Conservation (phyloP, 2,329 filamentous ascomycete genomes). For the Fonsecaea multimorphosa region DNA sequence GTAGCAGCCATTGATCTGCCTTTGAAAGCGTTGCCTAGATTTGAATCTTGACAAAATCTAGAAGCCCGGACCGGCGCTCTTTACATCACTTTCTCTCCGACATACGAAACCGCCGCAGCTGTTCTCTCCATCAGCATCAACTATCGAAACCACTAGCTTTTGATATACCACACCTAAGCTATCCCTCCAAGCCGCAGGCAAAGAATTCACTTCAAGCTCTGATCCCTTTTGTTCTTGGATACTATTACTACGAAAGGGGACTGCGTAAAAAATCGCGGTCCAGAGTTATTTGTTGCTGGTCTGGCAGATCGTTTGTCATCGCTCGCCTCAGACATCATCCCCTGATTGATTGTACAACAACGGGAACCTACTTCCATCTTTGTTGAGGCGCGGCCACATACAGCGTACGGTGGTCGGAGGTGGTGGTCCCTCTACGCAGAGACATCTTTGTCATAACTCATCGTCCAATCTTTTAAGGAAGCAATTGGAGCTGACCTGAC, state of each 20-base stretch:
- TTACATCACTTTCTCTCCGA: background rate
- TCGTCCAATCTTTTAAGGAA: background rate
- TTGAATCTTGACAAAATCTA: background rate
- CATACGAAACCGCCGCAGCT: background rate
- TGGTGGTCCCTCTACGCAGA: too few species aligned
- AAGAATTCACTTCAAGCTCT: too few species aligned
- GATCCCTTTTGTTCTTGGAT: background rate
- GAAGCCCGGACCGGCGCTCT: background rate
- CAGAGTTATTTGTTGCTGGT: background rate
- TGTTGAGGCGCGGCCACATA: too few species aligned
- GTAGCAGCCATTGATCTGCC: background rate
- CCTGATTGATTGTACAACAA: background rate
- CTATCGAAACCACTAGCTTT: background rate
- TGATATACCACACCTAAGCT: background rate
- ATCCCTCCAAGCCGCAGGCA: background rate
- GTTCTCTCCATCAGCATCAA: background rate
- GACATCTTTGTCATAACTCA: background rate
- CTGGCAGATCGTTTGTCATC: background rate
- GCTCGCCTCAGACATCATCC: background rate
- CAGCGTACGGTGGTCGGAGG: too few species aligned
- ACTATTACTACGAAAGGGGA: background rate
- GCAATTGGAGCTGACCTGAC: background rate
- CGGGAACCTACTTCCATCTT: background rate
- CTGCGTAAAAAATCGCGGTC: background rate
- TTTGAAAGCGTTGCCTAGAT: background rate